phyloP scores from a whole-genome alignment of 2,329 filamentous ascomycete genomes.

The Daldinia sp. region DNA sequence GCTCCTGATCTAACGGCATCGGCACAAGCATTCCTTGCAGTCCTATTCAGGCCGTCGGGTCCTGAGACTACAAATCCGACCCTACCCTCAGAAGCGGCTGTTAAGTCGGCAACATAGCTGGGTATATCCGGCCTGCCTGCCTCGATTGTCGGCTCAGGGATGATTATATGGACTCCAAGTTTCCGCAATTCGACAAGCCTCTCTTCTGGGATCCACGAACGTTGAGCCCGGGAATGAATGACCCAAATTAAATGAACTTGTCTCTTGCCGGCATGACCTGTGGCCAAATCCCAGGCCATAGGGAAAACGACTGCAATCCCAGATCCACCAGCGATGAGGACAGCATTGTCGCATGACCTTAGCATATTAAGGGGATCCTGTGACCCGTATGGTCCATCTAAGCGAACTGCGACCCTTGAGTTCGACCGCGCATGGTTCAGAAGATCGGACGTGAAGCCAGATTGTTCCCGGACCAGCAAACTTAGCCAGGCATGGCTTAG shows the following conservation, averaged over 20 bases:
- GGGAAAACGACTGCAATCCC: conserved; percentile 72
- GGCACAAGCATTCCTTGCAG: conserved; percentile 67
- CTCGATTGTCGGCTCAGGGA: conserved; percentile 63
- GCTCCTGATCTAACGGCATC: conserved; percentile 56
- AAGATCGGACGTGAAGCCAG: conserved; percentile 66
- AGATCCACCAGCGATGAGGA: conserved; percentile 69
- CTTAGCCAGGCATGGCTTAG: conserved; percentile 59
- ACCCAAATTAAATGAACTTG: conserved; percentile 66
- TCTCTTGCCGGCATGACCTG: conserved; percentile 35
- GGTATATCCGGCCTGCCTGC: conserved; percentile 62
- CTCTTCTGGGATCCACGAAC: conserved; percentile 60
- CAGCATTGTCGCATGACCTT: conserved; percentile 54
- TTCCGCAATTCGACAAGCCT: conserved; percentile 58
- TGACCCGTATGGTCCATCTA: conserved; percentile 74
- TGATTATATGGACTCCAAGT: conserved; percentile 59
- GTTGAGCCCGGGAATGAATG: conserved; percentile 60
- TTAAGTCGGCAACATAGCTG: conserved; percentile 52
- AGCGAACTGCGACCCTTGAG: conserved; percentile 54
- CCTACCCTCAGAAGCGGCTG: conserved; percentile 39
- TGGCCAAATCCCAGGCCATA: conserved; percentile 61
- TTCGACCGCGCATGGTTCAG: conserved; percentile 59
- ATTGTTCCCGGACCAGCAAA: conserved; percentile 66
- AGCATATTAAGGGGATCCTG: conserved; percentile 63
- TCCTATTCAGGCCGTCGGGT: conserved; percentile 67
- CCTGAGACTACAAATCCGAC: conserved; percentile 60